phyloP scores from a whole-genome alignment of 768 basidiomycete species.

The Peribolospora kevripleyi region DNA sequence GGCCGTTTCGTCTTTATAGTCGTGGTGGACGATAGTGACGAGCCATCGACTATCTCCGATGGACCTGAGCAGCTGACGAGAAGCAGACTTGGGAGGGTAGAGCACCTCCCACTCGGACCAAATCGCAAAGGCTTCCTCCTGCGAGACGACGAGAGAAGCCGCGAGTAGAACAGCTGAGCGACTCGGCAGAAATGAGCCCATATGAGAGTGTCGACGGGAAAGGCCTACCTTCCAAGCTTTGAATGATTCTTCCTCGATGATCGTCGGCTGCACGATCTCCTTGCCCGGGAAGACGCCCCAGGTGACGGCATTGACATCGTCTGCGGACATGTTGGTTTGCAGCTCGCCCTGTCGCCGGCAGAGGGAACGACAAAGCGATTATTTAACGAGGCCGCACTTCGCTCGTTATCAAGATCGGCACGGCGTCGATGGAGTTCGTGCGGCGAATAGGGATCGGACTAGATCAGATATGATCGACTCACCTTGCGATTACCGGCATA shows the following conservation, averaged over 20 bases:
- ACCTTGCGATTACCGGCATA: slow-evolving; percentile 65
- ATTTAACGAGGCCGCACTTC: background rate
- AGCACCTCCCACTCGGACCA: slow-evolving; percentile 87
- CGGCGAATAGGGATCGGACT: too few relatives aligned
- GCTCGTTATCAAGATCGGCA: too few relatives aligned
- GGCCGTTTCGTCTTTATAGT: slow-evolving; percentile 52
- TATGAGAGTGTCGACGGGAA: background rate
- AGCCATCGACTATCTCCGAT: slow-evolving; percentile 61
- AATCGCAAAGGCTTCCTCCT: slow-evolving; percentile 91
- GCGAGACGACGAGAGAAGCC: background rate
- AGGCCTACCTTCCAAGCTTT: slow-evolving; percentile 71
- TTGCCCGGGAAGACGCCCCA: slow-evolving; percentile 98
- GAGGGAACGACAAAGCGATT: background rate
- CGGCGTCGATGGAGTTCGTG: too few relatives aligned
- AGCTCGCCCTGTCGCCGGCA: slow-evolving; percentile 33
- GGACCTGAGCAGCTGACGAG: slow-evolving; percentile 44
- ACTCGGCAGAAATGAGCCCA: background rate
- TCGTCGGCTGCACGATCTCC: slow-evolving; percentile 84
- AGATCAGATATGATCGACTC: slow-evolving; percentile 9
- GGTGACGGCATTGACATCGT: slow-evolving; percentile 76
- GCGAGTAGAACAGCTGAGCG: too few relatives aligned
- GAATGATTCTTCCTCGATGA: slow-evolving; percentile 87
- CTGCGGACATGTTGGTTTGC: slow-evolving; percentile 50
- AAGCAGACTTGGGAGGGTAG: slow-evolving; percentile 48
- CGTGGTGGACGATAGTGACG: slow-evolving; percentile 76